Base-by-base conservation (phyloP, 2,329 filamentous ascomycete species). In the Colletotrichum lupini region DNA sequence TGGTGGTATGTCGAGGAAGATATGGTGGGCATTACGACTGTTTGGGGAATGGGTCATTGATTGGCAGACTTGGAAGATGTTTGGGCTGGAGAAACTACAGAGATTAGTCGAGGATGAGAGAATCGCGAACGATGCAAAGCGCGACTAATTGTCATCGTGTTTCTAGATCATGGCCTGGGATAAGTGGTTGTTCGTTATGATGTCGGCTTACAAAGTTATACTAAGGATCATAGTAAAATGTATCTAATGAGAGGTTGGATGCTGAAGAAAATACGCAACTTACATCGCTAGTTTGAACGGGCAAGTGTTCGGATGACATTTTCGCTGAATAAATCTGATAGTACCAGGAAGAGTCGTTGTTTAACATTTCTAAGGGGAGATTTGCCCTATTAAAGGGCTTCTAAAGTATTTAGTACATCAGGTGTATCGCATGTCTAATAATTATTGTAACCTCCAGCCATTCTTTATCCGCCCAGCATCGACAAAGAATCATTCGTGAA, bases 1-100 rank as follows among this genome's bases (percentile, higher is more conserved):
- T 2, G 79, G 80, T 0, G 79, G 80, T 1, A 77, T 79, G 72
- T 76, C 78, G 35, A 73, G 61, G 0, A 60, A 67, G 11, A 74
- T 78, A 2, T 81, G 79, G 80, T 35, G 76, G 0, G 35, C 80
- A 22, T 78, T 80, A 2, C 52, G 68, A 5, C 76, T 78, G 77
- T 37, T 80, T 60, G 77, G 76, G 0, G 81, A 83, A 76, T 56
- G 64, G 19, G 32, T 76, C 0, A 65, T 79, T 46, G 76, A 76
- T 0, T 70, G 77, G 9, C 79, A 80, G n/a, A 82, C 81, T 55
- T 76, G 77, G 7, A 75, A 67, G 11, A 66, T 37, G 61, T 69
- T 75, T 32, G 61, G 32, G 1, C 61, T 55, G 8, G 26, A 46
- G 16, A 64, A 52, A 22, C 12, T 64, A 11, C 19, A 64, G 7